Base-by-base conservation (phyloP, 1,284 basidiomycete genomes). In the Peniophora sp. region DNA sequence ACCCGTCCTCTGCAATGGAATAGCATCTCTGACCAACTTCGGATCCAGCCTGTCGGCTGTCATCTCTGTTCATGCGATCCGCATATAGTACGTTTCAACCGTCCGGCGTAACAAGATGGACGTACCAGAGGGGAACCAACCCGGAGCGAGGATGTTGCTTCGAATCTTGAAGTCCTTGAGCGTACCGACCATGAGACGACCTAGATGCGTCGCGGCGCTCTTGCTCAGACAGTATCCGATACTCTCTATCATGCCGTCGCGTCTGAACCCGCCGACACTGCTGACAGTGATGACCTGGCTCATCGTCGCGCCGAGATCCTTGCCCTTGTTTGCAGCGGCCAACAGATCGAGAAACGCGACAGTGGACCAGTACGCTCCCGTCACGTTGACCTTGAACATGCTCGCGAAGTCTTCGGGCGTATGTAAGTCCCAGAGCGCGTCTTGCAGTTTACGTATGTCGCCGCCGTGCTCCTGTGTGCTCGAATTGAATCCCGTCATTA, bases 271-370 rank as follows among this genome's bases (percentile, higher is more conserved):
- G 20, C 79, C 83, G 42, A 81, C 82, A 49, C 82, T 85, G 1
- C 82, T 81, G 2, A 86, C 71, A 12, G 83, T 79, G 49, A 87
- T 68, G 52, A 87, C 83, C 58, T 67, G 65, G 56, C 64, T 66
- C 15, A 63, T 45, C 14, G 20, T 15, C 10, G 43, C 17, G 10
- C 14, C 62, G 24, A 63, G 58, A 35, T 61, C 63, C 18, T 52
- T 51, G 53, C 51, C 47, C 52, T 58, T 50, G 62, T 88, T 88
- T 9, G 83, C 85, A 59, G 76, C 74, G 61, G 86, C 75, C 36
- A 88, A 68, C 9, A 88, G 70, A 57, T 84, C 83, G 55, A 88
- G 75, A 64, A 88, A 88, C 10, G 82, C 84, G 39, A 88, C 72
- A 8, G 84, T 83, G 27, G 76, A 78, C 65, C 82, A 85, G 64